These are phyloP conservation scores for Scopulariopsis brevicaulis DNA, from an alignment of 2,329 filamentous ascomycete genomes.

Conservation along the genomic window DNA sequence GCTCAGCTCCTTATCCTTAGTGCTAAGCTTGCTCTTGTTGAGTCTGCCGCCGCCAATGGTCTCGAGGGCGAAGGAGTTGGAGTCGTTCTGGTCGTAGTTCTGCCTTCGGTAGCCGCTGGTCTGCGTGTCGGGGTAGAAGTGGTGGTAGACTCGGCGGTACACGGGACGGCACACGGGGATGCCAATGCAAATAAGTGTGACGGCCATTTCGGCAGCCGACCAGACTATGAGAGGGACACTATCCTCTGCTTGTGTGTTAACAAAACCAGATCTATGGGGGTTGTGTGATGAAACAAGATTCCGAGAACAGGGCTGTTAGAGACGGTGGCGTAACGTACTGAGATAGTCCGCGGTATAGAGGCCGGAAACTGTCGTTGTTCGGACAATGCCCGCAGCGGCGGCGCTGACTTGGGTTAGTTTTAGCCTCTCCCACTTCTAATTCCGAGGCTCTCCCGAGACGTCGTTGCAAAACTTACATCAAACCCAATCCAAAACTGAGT, in stretches of 20 bases:
- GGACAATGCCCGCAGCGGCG: slow-evolving; percentile 16
- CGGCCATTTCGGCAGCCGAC: slow-evolving; percentile 24
- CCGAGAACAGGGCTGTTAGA: background rate
- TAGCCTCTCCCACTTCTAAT: background rate
- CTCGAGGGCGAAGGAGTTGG: background rate
- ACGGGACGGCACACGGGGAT: slow-evolving; percentile 26
- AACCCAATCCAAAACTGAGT: slow-evolving; percentile 26
- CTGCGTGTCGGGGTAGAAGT: background rate
- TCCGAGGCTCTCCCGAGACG: background rate
- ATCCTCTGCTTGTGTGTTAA: slow-evolving; percentile 13
- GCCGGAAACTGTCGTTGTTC: slow-evolving; percentile 15
- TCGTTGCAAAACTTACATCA: slow-evolving; percentile 19
- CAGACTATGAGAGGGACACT: slow-evolving; percentile 23
- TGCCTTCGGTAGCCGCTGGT: background rate
- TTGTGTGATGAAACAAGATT: background rate
- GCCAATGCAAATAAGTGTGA: slow-evolving; percentile 26
- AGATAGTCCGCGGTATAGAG: slow-evolving; percentile 13
- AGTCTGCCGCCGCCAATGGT: background rate
- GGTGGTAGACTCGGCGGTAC: slow-evolving; percentile 13
- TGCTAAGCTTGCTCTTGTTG: background rate
- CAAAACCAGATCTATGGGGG: background rate
- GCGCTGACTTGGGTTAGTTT: slow-evolving; percentile 10
- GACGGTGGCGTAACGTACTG: slow-evolving; percentile 3
- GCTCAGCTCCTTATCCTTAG: background rate
- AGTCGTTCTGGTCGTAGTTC: background rate